Evolutionary conservation across 108 stramenopile species (phyloP).

Genomic region (Craspedostauros australis): DNA sequence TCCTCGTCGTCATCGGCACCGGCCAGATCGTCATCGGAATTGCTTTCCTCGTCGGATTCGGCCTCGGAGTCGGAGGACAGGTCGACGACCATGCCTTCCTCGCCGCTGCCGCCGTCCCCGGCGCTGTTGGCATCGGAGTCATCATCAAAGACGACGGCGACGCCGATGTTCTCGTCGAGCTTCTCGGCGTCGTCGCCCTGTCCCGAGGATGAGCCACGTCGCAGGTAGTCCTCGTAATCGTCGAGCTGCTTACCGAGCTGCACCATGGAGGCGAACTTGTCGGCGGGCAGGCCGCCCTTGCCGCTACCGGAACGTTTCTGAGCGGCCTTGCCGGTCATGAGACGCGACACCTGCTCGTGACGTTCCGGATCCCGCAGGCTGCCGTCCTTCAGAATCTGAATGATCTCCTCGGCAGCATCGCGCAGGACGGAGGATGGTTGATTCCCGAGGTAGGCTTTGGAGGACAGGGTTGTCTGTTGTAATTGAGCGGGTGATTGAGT

Average conservation of each 20-base stretch:
- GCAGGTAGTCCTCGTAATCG: conserved; percentile 62
- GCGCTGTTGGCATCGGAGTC: conserved; percentile 76
- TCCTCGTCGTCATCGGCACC: conserved; percentile 53
- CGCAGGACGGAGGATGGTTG: conserved; percentile 83
- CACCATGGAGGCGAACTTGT: conserved; percentile 72
- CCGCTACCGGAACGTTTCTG: background rate
- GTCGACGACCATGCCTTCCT: conserved; percentile 78
- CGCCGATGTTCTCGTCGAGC: conserved; percentile 94
- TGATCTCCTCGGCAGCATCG: conserved; percentile 92
- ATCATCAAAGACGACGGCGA: conserved; percentile 95
- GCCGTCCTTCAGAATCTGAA: conserved; percentile 77
- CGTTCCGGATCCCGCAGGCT: conserved; percentile 72
- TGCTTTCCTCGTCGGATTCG: conserved; percentile 54
- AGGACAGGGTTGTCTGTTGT: conserved; percentile 39
- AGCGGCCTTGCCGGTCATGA: conserved; percentile 67
- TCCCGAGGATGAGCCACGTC: conserved; percentile 10
- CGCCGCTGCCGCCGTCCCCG: conserved; percentile 66
- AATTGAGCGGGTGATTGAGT: background rate
- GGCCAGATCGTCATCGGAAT: background rate
- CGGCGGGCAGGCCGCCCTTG: conserved; percentile 40
- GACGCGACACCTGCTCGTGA: conserved; percentile 59
- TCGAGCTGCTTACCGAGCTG: conserved; percentile 82
- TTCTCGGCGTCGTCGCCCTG: conserved; percentile 34
- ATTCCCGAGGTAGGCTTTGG: conserved; percentile 73
- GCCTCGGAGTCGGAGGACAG: conserved; percentile 70